Conservation (phyloP, 2,329 filamentous ascomycete genomes). For the Monilinia fructicola region DNA sequence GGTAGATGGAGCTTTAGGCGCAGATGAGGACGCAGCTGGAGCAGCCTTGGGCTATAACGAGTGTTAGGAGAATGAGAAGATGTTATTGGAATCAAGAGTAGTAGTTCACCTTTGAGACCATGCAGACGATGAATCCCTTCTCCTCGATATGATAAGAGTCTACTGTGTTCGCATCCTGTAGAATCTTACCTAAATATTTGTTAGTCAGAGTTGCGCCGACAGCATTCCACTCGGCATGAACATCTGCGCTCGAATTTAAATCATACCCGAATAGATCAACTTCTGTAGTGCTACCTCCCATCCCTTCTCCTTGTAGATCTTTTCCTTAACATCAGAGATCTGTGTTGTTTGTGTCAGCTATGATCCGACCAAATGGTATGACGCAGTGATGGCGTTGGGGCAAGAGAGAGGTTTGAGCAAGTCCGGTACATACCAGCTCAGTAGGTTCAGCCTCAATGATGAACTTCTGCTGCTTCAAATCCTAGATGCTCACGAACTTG, state of each 20-base stretch:
- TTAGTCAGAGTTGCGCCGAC: constrained; percentile 35
- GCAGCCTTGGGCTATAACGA: constrained; percentile 65
- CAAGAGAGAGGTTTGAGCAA: constrained; percentile 11
- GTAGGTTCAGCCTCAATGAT: constrained; percentile 90
- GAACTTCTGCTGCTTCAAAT: constrained; percentile 99
- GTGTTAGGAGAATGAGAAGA: constrained; percentile 32
- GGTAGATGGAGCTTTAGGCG: constrained; percentile 59
- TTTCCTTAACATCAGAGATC: constrained; percentile 89
- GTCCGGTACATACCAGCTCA: constrained; percentile 70
- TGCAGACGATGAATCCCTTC: constrained; percentile 99
- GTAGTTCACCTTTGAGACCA: constrained; percentile 82
- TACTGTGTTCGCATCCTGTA: constrained; percentile 96
- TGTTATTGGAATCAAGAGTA: not conserved
- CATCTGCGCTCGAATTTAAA: constrained; percentile 13
- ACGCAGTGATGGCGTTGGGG: not conserved
- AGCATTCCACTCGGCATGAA: not conserved
- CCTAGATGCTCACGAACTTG: constrained; percentile 53
- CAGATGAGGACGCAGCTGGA: constrained; percentile 52
- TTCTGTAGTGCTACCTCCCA: constrained; percentile 91
- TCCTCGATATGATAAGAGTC: constrained; percentile 98
- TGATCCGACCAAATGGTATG: constrained; percentile 21
- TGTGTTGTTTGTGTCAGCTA: constrained; percentile 42
- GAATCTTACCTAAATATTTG: constrained; percentile 75
- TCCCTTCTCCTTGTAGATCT: constrained; percentile 87
- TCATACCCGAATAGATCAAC: constrained; percentile 93